phyloP scores from a whole-genome alignment of 108 stramenopile species.

The Pseudonitzschia delicatissima region DNA sequence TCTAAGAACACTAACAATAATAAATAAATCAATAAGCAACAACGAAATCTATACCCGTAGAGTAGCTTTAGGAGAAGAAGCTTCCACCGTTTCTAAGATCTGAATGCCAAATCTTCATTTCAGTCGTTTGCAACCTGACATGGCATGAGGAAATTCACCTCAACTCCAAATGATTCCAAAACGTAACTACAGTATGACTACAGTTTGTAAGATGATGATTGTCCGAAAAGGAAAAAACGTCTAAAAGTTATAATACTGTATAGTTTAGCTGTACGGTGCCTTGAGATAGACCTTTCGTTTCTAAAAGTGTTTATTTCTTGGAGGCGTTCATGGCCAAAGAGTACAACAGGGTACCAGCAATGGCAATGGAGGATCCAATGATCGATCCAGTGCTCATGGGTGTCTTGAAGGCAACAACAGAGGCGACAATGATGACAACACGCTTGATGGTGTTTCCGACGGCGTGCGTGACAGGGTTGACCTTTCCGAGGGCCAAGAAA shows the following conservation, averaged over 20 bases:
- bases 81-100: too few species aligned
- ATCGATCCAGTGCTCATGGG: conserved; percentile 93
- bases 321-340: conserved; percentile 92
- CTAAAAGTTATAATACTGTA: too few species aligned
- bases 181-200: too few species aligned
- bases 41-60: too few species aligned
- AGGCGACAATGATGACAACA: conserved; percentile 96
- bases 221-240: too few species aligned
- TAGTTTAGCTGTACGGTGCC: not conserved
- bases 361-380: conserved; percentile 92
- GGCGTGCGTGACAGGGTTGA: conserved; percentile 95
- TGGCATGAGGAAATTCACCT: too few species aligned
- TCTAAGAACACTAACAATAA: conserved; percentile 6
- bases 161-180: too few species aligned
- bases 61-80: too few species aligned
- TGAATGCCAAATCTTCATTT: too few species aligned
- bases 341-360: conserved; percentile 90
- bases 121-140: too few species aligned
- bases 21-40: not conserved
- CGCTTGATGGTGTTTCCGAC: conserved; percentile 99
- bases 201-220: too few species aligned
- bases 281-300: not conserved
- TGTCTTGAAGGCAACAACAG: conserved; percentile 95
- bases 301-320: conserved; percentile 38
- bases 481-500: conserved; percentile 94